Conservation (phyloP, 2,329 filamentous ascomycete genomes). For the Alternaria consortialis region DNA sequence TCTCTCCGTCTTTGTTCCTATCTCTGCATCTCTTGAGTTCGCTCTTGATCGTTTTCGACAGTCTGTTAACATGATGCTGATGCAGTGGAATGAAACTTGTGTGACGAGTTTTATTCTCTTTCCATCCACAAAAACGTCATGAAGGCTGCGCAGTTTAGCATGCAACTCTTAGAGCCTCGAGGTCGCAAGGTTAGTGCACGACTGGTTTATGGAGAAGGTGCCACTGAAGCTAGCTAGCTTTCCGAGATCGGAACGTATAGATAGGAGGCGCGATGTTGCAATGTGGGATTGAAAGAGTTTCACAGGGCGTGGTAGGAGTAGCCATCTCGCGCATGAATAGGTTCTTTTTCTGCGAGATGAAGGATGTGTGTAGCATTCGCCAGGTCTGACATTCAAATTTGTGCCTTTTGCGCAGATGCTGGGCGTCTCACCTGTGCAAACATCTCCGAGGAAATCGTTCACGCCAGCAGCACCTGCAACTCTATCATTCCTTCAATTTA, state of each 20-base stretch:
- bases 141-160: background rate
- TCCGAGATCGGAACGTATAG: background rate
- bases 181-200: background rate
- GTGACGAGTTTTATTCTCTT: background rate
- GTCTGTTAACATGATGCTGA: background rate
- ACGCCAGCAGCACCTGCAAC: too few relatives aligned
- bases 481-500: too few relatives aligned
- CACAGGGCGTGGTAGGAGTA: background rate
- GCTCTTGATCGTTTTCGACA: too few relatives aligned
- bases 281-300: background rate
- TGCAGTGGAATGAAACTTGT: background rate
- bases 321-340: fast-evolving
- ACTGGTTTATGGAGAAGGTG: background rate
- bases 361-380: too few relatives aligned
- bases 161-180: background rate
- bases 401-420: too few relatives aligned
- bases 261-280: background rate
- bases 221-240: background rate
- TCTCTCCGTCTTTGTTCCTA: fast-evolving
- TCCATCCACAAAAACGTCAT: background rate
- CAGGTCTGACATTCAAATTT: too few relatives aligned
- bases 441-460: too few relatives aligned
- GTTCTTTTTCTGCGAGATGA: background rate
- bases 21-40: background rate
- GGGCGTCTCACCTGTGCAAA: too few relatives aligned